Evolutionary conservation across 345 rosid species (phyloP).

Genomic region (Euphorbia pulcherrima): DNA sequence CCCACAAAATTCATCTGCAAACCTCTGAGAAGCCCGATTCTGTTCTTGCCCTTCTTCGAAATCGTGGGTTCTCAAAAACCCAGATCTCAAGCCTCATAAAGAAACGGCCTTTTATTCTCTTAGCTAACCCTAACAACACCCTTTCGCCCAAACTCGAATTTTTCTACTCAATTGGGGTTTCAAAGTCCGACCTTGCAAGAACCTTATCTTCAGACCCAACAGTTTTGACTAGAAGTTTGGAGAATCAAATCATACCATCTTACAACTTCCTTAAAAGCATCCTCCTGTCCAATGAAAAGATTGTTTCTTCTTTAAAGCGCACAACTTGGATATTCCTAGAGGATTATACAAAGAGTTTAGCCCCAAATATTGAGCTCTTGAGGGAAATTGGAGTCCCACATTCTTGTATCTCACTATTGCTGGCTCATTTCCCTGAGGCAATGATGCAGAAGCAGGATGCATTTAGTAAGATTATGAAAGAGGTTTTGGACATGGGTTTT

Average conservation of each 20-base stretch:
- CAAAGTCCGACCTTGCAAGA: slow-evolving; percentile 15
- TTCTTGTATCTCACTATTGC: slow-evolving; percentile 33
- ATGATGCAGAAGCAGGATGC: slow-evolving; percentile 33
- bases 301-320: slow-evolving; percentile 20
- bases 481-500: slow-evolving; percentile 48
- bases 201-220: slow-evolving; percentile 13
- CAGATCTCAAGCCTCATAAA: slow-evolving; percentile 17
- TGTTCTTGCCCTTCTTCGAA: slow-evolving; percentile 14
- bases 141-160: slow-evolving; percentile 22
- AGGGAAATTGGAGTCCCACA: slow-evolving; percentile 32
- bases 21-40: slow-evolving; percentile 13
- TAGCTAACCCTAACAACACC: slow-evolving; percentile 15
- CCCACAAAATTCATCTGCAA: slow-evolving; percentile 8
- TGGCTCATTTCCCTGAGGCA: slow-evolving; percentile 51
- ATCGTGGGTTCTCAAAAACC: slow-evolving; percentile 18
- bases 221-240: slow-evolving; percentile 20
- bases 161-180: slow-evolving; percentile 20
- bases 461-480: slow-evolving; percentile 30
- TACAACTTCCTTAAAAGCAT: slow-evolving; percentile 18
- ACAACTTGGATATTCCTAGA: slow-evolving; percentile 41
- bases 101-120: slow-evolving; percentile 18
- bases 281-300: slow-evolving; percentile 23
- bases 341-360: slow-evolving; percentile 39
- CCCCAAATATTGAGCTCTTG: slow-evolving; percentile 38
- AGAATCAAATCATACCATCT: slow-evolving; percentile 17